Evolutionary conservation across 2,329 filamentous ascomycete species (phyloP), one percentile per base, ranked within the genome.

Genomic region (Ceratocystis albifundus): DNA sequence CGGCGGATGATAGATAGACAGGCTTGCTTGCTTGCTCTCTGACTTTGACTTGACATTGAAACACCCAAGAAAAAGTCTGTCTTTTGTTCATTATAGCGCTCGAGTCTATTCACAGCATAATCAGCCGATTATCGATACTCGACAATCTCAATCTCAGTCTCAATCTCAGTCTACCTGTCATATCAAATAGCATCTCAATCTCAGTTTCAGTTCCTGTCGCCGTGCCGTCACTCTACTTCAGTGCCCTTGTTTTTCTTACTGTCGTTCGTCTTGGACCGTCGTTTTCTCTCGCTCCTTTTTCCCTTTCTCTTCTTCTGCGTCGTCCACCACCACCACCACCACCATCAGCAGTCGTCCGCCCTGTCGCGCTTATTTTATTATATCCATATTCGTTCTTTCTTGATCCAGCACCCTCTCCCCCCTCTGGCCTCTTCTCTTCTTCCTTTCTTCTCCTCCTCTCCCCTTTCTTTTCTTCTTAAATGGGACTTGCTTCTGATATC

Each of bases 41-140:
- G 32, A 17, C 41, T 22, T 28, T 20, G 30, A 25, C 22, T 62
- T 48, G 41, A 28, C 22, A 44, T 46, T 46, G 45, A 28, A 62
- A 62, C 41, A 62, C 28, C 48, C 28, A 30, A n/a, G 46, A 62
- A 62, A 32, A 48, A 5, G 55, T 36, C 28, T 36, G 28, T 59
- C 28, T 36, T n/a, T 30, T 36, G 55, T 25, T 30, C n/a, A n/a
- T n/a, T 30, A 32, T 59, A 30, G 55, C 55, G 55, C 28, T n/a
- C 55, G 55, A 59, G 55, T 59, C 17, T 59, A 17, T 59, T 20
- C 6, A n/a, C n/a, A 28, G 32, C 17, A 59, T 15, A 30, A 10
- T 17, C 53, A 30, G 22, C 25, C 28, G 10, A 41, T 41, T 41
- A 41, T 15, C 15, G 25, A 53, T 59, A 20, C 28, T 30, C 55